Percentiles rank a stretch among this genome's conserved stretches.
Evolutionary conservation across 2,329 filamentous ascomycete species (phyloP).

Genomic region (Sporothrix schenckii): DNA sequence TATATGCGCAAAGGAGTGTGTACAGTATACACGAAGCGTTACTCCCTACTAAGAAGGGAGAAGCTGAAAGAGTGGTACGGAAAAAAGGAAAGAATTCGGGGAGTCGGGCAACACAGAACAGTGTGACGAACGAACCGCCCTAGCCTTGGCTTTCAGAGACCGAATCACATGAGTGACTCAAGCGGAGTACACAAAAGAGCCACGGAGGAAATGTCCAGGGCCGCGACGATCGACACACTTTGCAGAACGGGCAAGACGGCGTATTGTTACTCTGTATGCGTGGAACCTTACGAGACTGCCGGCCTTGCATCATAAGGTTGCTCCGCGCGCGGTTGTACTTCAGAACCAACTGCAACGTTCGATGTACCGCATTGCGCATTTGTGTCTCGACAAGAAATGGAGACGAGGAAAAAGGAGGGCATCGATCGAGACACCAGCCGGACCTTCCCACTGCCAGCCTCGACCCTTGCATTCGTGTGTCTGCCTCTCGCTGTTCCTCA

Average conservation of each 20-base stretch:
- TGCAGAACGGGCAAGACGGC: not conserved
- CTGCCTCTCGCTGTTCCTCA: not conserved
- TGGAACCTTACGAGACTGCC: not conserved
- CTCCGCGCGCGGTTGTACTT: not conserved
- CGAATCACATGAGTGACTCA: not conserved
- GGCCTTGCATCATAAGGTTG: not conserved
- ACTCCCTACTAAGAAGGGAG: not conserved
- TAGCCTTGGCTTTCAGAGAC: not conserved
- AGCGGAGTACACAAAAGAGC: not conserved
- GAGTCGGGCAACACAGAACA: not conserved
- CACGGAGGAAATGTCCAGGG: not conserved
- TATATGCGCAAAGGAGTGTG: not conserved
- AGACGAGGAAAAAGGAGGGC: not conserved
- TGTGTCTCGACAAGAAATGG: not conserved
- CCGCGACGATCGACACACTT: constrained; percentile 12
- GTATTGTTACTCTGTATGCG: not conserved
- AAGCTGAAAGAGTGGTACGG: not conserved
- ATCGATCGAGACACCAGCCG: not conserved
- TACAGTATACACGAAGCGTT: too few species aligned
- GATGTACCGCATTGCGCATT: not conserved
- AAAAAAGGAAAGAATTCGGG: not conserved
- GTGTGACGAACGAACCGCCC: too few species aligned
- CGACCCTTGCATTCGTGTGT: not conserved
- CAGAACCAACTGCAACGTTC: not conserved
- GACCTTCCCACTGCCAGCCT: not conserved